Conservation (phyloP, 2,329 filamentous ascomycete species). For the Penicillium sp. region DNA sequence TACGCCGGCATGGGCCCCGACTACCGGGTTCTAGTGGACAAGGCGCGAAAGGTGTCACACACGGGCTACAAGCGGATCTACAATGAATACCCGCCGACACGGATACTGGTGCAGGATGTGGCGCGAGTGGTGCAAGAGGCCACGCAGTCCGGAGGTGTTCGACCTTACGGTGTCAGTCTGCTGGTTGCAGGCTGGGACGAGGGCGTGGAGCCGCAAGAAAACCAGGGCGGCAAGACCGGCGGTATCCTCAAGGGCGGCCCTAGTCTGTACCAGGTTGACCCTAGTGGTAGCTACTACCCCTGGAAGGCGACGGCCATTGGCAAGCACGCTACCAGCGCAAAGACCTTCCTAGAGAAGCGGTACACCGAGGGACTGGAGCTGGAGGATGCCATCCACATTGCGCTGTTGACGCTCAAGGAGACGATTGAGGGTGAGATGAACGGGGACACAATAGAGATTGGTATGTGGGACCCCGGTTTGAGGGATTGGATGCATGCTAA, state of each 20-base stretch:
- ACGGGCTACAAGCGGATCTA: slow-evolving; percentile 99
- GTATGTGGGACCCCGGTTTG: slow-evolving; percentile 42
- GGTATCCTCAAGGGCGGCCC: slow-evolving; percentile 93
- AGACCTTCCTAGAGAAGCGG: slow-evolving; percentile 98
- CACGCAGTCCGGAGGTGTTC: slow-evolving; percentile 93
- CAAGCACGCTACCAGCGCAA: slow-evolving; percentile 95
- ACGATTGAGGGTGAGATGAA: slow-evolving; percentile 99
- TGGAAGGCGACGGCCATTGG: slow-evolving; percentile 99
- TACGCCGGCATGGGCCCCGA: slow-evolving; percentile 99
- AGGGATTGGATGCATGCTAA: slow-evolving; percentile 1
- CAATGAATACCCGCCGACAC: slow-evolving; percentile 99
- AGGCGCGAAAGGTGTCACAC: slow-evolving; percentile 96
- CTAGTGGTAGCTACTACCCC: slow-evolving; percentile 97
- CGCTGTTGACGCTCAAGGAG: slow-evolving; percentile 93
- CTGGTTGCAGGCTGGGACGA: slow-evolving; percentile 98
- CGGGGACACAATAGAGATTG: slow-evolving; percentile 96
- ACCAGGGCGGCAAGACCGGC: slow-evolving; percentile 74
- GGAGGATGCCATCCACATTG: slow-evolving; percentile 98
- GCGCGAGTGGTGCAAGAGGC: slow-evolving; percentile 98
- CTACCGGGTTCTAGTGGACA: slow-evolving; percentile 95
- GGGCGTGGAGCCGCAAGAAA: slow-evolving; percentile 86
- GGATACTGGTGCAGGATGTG: slow-evolving; percentile 98
- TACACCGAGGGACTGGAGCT: slow-evolving; percentile 96
- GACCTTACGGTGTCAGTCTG: slow-evolving; percentile 93
- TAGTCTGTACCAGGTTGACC: slow-evolving; percentile 97